Evolutionary conservation across 345 rosid species (phyloP).

Genomic region (Hypericum perforatum): DNA sequence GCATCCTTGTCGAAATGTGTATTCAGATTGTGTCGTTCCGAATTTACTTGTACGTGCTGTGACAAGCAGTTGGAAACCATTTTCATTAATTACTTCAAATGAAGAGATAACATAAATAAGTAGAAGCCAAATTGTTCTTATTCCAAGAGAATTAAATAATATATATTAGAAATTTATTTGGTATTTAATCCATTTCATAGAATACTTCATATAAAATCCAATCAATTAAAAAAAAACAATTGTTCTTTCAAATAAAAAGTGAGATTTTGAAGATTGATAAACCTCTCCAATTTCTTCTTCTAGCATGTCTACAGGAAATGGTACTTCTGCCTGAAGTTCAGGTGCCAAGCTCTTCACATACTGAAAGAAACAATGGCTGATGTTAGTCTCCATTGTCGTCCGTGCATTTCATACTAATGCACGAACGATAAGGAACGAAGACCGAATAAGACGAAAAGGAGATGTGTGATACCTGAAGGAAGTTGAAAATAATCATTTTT

Average conservation of each 20-base stretch:
- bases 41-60: slow-evolving; percentile 40
- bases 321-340: slow-evolving; percentile 50
- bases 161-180: too few species aligned
- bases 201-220: too few species aligned
- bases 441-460: neutral
- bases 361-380: slow-evolving; percentile 26
- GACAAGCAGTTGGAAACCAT: slow-evolving; percentile 13
- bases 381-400: too few species aligned
- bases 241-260: too few species aligned
- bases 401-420: too few species aligned
- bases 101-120: too few species aligned
- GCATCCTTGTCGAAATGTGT: slow-evolving; percentile 20
- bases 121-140: too few species aligned
- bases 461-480: slow-evolving; percentile 34
- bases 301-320: slow-evolving; percentile 47
- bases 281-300: slow-evolving; percentile 44
- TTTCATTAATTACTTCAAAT: too few species aligned
- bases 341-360: slow-evolving; percentile 43
- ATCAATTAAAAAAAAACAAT: too few species aligned
- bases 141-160: too few species aligned
- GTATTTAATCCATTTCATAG: too few species aligned
- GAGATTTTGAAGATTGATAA: slow-evolving; percentile 8
- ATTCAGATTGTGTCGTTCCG: slow-evolving; percentile 27
- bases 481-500: slow-evolving; percentile 53
- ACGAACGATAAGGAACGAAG: neutral